Percentiles rank a stretch among this genome's conserved stretches.
Conservation (phyloP, 345 rosid genomes). For the Pugionium dolabratum region DNA sequence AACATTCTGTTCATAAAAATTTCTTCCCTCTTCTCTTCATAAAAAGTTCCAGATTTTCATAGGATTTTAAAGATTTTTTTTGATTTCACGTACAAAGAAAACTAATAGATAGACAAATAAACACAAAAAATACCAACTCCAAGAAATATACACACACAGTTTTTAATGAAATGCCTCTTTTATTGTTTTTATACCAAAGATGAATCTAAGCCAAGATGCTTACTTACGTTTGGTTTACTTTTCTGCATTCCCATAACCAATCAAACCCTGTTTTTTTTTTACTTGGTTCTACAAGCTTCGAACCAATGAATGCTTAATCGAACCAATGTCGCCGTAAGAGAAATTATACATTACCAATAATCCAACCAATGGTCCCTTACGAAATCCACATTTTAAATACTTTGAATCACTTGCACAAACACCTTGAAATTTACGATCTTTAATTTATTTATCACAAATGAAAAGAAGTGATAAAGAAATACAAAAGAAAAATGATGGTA, state of each 20-base stretch:
- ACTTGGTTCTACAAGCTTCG: background rate
- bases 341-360: background rate
- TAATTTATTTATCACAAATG: too few species aligned
- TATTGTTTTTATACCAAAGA: conserved; percentile 6
- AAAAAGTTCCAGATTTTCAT: conserved; percentile 8
- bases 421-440: too few species aligned
- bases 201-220: conserved; percentile 12
- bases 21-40: background rate
- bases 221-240: conserved; percentile 1
- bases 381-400: background rate
- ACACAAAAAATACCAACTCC: conserved; percentile 3
- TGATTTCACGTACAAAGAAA: conserved; percentile 14
- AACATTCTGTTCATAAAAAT: conserved; percentile 14
- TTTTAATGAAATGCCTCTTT: conserved; percentile 21
- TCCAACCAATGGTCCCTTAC: background rate
- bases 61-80: background rate
- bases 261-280: conserved; percentile 3
- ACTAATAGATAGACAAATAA: background rate
- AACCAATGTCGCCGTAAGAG: background rate
- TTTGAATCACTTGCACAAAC: too few species aligned
- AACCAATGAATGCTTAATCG: too few species aligned
- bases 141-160: conserved; percentile 14
- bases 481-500: too few species aligned
- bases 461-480: too few species aligned
- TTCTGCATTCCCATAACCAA: background rate